Percentiles rank a stretch among this genome's conserved stretches.
Evolutionary conservation across 1,284 basidiomycete genomes (phyloP).

Genomic region (Marasmius oreades): DNA sequence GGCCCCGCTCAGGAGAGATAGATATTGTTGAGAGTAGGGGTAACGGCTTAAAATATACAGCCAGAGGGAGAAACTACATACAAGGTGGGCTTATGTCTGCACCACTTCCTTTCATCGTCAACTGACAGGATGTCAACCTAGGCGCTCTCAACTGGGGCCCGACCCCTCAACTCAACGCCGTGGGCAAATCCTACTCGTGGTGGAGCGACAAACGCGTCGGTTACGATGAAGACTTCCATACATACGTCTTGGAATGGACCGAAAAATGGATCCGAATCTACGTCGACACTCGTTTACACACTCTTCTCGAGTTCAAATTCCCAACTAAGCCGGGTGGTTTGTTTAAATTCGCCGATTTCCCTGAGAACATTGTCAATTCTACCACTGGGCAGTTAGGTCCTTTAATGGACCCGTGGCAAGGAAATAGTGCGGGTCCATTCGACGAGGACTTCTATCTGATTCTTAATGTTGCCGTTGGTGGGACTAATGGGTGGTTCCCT

Average conservation of each 20-base stretch:
- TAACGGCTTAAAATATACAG: slow-evolving; percentile 61
- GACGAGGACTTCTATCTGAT: slow-evolving; percentile 75
- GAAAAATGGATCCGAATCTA: slow-evolving; percentile 66
- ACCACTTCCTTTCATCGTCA: neutral
- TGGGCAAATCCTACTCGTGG: slow-evolving; percentile 73
- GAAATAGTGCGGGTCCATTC: slow-evolving; percentile 1
- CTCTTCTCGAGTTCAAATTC: slow-evolving; percentile 64
- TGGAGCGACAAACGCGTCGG: slow-evolving; percentile 69
- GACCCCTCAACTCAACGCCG: slow-evolving; percentile 65
- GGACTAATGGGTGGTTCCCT: slow-evolving; percentile 87
- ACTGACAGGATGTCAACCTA: neutral
- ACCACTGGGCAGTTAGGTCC: slow-evolving; percentile 50
- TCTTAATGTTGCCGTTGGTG: slow-evolving; percentile 78
- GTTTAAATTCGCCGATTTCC: slow-evolving; percentile 75
- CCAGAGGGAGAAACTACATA: slow-evolving; percentile 73
- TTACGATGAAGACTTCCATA: slow-evolving; percentile 73
- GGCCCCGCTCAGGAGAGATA: slow-evolving; percentile 75
- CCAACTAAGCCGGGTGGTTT: slow-evolving; percentile 53
- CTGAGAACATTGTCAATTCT: slow-evolving; percentile 62
- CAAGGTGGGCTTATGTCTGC: slow-evolving; percentile 39
- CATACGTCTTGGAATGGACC: slow-evolving; percentile 8
- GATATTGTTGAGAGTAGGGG: slow-evolving; percentile 74
- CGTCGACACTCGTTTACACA: slow-evolving; percentile 71
- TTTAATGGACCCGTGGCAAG: slow-evolving; percentile 63
- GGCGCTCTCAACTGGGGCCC: slow-evolving; percentile 81